Evolutionary conservation across 78 protist genomes (phyloP).

Genomic region (Dictyostelium capitatum): DNA sequence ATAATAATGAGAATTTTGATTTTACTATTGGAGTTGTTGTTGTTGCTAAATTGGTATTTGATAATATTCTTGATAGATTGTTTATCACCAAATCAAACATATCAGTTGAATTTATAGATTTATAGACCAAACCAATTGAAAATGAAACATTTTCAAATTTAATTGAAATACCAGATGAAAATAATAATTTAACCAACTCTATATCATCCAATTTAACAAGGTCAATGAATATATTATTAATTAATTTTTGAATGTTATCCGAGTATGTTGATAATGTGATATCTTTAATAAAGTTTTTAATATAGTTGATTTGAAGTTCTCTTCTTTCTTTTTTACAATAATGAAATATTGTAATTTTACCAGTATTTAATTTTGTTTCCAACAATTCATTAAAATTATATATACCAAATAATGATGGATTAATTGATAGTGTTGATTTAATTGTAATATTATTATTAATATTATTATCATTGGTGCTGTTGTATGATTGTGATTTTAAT

Average conservation of each 20-base stretch:
- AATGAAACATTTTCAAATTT: too few species aligned
- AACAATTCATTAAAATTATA: neutral
- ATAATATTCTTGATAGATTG: neutral
- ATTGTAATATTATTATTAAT: too few species aligned
- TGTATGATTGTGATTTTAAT: neutral
- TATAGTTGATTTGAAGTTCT: neutral
- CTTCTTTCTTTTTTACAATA: neutral
- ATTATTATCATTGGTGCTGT: too few species aligned
- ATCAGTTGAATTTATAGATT: neutral
- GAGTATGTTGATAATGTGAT: neutral
- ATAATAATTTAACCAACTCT: neutral
- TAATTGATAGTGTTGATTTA: too few species aligned
- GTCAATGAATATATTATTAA: neutral
- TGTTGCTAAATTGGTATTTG: neutral
- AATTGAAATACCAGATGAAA: too few species aligned
- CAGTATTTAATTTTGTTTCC: neutral
- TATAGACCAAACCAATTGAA: too few species aligned
- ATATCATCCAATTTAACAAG: neutral
- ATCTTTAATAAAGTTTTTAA: neutral
- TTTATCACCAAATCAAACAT: neutral
- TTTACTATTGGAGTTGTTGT: neutral
- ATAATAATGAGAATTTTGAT: neutral
- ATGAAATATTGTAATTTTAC: neutral
- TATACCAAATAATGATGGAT: too few species aligned
- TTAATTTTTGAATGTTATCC: neutral